These are phyloP conservation scores for Ogataea trehalophila DNA, from an alignment of 805 yeast species.

Conservation along the genomic window DNA sequence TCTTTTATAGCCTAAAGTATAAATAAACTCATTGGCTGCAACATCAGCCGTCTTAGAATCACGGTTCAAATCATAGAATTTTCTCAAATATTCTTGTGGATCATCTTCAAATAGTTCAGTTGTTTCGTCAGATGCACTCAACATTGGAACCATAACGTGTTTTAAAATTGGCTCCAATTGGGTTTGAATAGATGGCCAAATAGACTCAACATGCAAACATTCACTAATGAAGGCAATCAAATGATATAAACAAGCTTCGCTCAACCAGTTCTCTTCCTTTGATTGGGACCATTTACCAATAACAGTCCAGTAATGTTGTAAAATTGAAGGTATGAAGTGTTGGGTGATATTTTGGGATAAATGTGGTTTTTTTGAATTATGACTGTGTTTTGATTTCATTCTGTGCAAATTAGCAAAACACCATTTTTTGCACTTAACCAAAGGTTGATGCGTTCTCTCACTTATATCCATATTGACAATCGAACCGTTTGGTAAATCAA, in stretches of 20 bases:
- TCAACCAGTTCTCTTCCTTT: constrained; percentile 49
- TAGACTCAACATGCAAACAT: constrained; percentile 46
- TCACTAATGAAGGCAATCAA: constrained; percentile 56
- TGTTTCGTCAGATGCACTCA: constrained; percentile 64
- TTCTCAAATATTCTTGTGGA: constrained; percentile 82
- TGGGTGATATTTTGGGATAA: constrained; percentile 36
- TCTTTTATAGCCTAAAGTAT: constrained; percentile 9
- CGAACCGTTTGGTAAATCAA: constrained; percentile 42
- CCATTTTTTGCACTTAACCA: constrained; percentile 79
- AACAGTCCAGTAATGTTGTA: constrained; percentile 54
- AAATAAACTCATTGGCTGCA: constrained; percentile 42
- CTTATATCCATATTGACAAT: constrained; percentile 40
- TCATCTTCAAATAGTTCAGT: constrained; percentile 78
- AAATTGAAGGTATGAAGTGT: constrained; percentile 67
- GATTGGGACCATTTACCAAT: constrained; percentile 64
- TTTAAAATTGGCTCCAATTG: constrained; percentile 60
- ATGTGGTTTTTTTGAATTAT: constrained; percentile 4
- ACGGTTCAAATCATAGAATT: constrained; percentile 53
- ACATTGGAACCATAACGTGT: constrained; percentile 70
- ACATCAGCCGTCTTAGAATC: constrained; percentile 45
- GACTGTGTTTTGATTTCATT: constrained; percentile 57
- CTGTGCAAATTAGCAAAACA: constrained; percentile 71
- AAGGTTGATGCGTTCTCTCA: constrained; percentile 43
- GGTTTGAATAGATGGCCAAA: constrained; percentile 65
- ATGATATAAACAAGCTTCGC: constrained; percentile 56